phyloP scores from a whole-genome alignment of 2,329 filamentous ascomycete genomes.

The Teratosphaeria nubilosa region DNA sequence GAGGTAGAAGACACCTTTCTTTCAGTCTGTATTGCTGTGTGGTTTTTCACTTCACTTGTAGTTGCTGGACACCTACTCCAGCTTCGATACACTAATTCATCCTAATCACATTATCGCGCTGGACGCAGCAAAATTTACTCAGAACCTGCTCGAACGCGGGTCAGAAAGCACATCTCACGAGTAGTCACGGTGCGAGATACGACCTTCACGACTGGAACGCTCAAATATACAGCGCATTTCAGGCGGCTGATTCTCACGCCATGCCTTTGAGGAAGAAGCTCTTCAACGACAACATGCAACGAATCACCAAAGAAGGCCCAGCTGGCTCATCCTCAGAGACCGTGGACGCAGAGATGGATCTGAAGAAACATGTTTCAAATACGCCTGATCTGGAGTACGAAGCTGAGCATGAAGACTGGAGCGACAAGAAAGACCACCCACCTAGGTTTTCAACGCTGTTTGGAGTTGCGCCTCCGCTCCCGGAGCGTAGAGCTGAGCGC shows the following conservation, averaged over 20 bases:
- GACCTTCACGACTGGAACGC: neutral
- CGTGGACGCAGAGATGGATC: constrained; percentile 1
- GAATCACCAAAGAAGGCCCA: constrained; percentile 5
- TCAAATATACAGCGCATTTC: neutral
- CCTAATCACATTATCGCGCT: neutral
- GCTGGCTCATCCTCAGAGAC: constrained; percentile 13
- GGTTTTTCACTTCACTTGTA: neutral
- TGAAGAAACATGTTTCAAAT: constrained; percentile 9
- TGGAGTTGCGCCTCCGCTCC: constrained; percentile 10
- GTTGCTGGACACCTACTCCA: neutral
- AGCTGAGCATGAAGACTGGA: constrained; percentile 10
- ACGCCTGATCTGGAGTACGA: constrained; percentile 5
- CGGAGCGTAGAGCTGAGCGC: constrained; percentile 13
- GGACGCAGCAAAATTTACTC: neutral
- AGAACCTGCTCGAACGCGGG: neutral
- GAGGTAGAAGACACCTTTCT: neutral
- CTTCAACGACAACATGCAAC: constrained; percentile 26
- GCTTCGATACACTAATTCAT: neutral
- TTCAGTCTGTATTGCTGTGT: neutral
- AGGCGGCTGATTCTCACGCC: neutral
- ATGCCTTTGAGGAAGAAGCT: constrained; percentile 17
- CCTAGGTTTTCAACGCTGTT: constrained; percentile 26
- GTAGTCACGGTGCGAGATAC: neutral
- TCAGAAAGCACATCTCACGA: neutral
- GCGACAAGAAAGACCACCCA: constrained; percentile 19